These are phyloP conservation scores for Alopecurus myosuroides DNA, from an alignment of 176 grass and related monocot genomes.

Conservation along the genomic window DNA sequence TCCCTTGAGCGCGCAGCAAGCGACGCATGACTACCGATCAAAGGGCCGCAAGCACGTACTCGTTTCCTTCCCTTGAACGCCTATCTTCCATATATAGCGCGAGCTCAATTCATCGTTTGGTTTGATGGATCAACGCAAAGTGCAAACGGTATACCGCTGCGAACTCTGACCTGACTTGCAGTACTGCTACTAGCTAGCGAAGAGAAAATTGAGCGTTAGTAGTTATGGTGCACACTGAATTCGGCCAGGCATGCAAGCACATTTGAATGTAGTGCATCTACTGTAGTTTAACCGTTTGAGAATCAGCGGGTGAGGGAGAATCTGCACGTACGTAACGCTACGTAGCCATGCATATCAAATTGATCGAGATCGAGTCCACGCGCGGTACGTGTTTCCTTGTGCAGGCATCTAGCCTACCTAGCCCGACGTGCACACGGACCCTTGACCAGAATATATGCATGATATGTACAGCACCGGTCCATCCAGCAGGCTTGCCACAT, in stretches of 20 bases:
- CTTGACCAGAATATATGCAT: neutral
- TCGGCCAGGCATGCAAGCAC: neutral
- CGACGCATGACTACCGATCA: neutral
- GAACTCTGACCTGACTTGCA: neutral
- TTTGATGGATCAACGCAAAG: neutral
- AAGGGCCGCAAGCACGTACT: too few species aligned
- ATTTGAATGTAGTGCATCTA: neutral
- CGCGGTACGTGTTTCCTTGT: neutral
- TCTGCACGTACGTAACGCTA: neutral
- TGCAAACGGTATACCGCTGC: neutral
- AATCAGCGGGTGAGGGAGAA: neutral
- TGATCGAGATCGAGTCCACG: neutral
- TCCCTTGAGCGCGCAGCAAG: too few species aligned
- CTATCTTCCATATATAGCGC: too few species aligned
- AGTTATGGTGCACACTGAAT: neutral
- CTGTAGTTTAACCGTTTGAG: neutral
- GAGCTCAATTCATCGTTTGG: neutral
- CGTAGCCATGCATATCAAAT: neutral
- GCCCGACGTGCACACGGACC: neutral
- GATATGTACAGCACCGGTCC: neutral
- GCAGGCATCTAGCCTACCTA: neutral
- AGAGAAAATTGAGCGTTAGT: neutral
- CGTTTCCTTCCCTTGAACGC: neutral
- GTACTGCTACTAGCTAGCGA: neutral
- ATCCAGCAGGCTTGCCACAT: constrained; percentile 17